Evolutionary conservation across 2,329 filamentous ascomycete species (phyloP).

Genomic region (Phaeosphaeriaceae sp.): DNA sequence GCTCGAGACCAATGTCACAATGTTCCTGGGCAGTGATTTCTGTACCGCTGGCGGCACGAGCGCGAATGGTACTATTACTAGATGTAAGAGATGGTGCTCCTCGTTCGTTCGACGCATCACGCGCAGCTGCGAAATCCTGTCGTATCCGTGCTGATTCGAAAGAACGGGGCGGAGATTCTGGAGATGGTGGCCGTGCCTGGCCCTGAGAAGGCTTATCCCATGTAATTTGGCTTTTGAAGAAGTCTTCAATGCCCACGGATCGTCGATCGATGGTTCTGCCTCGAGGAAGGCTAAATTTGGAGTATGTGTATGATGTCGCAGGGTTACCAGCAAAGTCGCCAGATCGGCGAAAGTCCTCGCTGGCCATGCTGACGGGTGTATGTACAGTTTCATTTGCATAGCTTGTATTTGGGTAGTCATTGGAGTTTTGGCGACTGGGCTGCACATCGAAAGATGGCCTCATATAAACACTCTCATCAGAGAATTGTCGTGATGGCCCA

Average conservation of each 20-base stretch:
- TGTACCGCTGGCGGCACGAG: slow-evolving; percentile 54
- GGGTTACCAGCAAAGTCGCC: slow-evolving; percentile 57
- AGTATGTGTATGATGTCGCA: slow-evolving; percentile 81
- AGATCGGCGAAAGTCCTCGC: slow-evolving; percentile 69
- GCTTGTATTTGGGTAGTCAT: slow-evolving; percentile 61
- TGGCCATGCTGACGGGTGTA: slow-evolving; percentile 75
- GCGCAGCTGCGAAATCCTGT: slow-evolving; percentile 14
- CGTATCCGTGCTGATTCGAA: slow-evolving; percentile 35
- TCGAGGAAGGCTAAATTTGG: slow-evolving; percentile 81
- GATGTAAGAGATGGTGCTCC: slow-evolving; percentile 46
- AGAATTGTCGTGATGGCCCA: slow-evolving; percentile 42
- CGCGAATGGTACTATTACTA: slow-evolving; percentile 54
- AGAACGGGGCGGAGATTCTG: slow-evolving; percentile 49
- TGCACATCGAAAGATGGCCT: slow-evolving; percentile 49
- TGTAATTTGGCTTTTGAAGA: slow-evolving; percentile 59
- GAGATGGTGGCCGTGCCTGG: slow-evolving; percentile 43
- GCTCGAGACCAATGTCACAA: slow-evolving; percentile 84
- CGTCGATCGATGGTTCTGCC: slow-evolving; percentile 77
- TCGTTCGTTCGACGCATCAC: slow-evolving; percentile 27
- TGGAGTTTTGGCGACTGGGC: slow-evolving; percentile 49
- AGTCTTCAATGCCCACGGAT: slow-evolving; percentile 47
- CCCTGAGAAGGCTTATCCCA: slow-evolving; percentile 62
- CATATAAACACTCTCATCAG: slow-evolving; percentile 44
- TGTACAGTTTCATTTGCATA: slow-evolving; percentile 69
- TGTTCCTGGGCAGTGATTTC: slow-evolving; percentile 87